A percentile compares a stretch with the other conserved stretches of the same genome.
These are phyloP conservation scores for Erodium texanum DNA, from an alignment of 441 rosid genomes.

Conservation along the genomic window DNA sequence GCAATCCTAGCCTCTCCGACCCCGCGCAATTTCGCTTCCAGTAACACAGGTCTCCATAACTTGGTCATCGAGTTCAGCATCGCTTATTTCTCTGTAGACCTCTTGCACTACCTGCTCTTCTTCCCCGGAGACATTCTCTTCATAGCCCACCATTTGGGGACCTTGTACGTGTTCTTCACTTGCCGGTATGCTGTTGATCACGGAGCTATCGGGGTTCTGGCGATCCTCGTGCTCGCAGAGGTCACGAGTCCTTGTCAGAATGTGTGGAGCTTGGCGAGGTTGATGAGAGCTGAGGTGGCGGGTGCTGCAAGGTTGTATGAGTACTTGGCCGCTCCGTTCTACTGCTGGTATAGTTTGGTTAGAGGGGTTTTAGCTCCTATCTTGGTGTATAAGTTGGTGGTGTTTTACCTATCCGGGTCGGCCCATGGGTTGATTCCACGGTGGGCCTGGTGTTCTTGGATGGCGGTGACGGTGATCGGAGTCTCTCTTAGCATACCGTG, in stretches of 20 bases:
- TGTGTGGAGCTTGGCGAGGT: background rate
- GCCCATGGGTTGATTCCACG: background rate
- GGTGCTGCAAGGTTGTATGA: background rate
- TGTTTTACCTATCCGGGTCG: background rate
- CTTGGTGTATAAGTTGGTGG: background rate
- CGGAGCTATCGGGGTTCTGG: background rate
- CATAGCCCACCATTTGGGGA: background rate
- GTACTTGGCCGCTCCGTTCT: background rate
- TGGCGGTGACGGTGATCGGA: background rate
- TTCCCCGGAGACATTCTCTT: background rate
- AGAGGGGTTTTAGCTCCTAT: background rate
- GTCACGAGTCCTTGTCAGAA: background rate
- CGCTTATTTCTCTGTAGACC: background rate
- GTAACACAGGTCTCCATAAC: background rate
- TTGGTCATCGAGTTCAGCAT: background rate
- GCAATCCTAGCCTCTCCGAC: background rate
- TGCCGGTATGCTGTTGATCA: background rate
- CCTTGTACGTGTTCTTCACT: background rate
- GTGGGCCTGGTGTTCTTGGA: background rate
- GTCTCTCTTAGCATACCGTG: background rate
- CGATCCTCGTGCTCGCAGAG: background rate
- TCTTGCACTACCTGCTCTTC: background rate
- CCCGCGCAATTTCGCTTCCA: background rate
- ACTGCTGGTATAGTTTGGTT: background rate
- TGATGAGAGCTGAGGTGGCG: background rate